A percentile compares a stretch with the other conserved stretches of the same genome.
These are phyloP conservation scores for Sinapis alba DNA, from an alignment of 441 rosid species.

Conservation along the genomic window DNA sequence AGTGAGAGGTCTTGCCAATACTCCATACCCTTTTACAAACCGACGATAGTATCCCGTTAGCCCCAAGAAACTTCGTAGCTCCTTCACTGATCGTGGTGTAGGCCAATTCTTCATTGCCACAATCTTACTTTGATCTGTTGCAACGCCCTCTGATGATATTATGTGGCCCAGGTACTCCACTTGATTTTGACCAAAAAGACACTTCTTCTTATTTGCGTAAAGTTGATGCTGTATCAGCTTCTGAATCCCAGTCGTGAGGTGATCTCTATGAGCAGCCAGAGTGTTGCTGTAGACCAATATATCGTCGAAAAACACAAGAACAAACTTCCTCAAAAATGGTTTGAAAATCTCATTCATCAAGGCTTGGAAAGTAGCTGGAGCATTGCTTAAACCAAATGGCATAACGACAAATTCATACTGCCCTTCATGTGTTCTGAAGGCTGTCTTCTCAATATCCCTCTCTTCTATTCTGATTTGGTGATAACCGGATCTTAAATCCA, in stretches of 20 bases:
- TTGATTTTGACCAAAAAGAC: too few species aligned
- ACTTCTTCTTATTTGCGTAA: not conserved
- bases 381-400: not conserved
- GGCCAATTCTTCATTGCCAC: too few species aligned
- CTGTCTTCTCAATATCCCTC: not conserved
- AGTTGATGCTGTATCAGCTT: not conserved
- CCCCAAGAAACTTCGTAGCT: too few species aligned
- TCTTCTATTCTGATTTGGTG: not conserved
- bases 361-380: not conserved
- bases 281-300: not conserved
- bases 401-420: not conserved
- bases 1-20: too few species aligned
- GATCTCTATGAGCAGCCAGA: not conserved
- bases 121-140: too few species aligned
- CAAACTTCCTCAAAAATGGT: not conserved
- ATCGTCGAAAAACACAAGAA: not conserved
- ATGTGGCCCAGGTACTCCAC: too few species aligned
- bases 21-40: too few species aligned
- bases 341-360: not conserved
- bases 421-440: not conserved
- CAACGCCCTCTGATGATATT: too few species aligned
- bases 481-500: not conserved
- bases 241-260: not conserved
- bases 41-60: too few species aligned
- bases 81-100: too few species aligned